These are phyloP conservation scores for Papiliotrema terrestris DNA, from an alignment of 1,284 basidiomycete genomes.

Conservation along the genomic window DNA sequence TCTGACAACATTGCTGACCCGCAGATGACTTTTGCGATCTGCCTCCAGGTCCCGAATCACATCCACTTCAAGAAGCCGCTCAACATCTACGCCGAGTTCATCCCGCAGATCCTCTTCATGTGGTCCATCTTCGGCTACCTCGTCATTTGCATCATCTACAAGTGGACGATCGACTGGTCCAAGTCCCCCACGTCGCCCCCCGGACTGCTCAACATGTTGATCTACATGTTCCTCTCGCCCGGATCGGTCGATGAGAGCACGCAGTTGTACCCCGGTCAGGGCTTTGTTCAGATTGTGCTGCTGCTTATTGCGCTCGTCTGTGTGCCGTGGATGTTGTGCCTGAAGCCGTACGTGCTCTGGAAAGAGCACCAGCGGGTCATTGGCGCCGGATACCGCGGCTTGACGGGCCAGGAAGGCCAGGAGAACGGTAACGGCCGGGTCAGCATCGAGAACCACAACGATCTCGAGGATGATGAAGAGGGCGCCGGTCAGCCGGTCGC, in stretches of 20 bases:
- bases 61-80: conserved; percentile 80
- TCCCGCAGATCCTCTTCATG: conserved; percentile 96
- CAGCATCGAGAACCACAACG: conserved; percentile 30
- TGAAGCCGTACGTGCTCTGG: conserved; percentile 91
- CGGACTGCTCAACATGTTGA: conserved; percentile 91
- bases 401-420: conserved; percentile 58
- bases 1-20: not conserved
- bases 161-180: conserved; percentile 93
- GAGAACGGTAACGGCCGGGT: conserved; percentile 48
- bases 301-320: conserved; percentile 79
- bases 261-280: conserved; percentile 84
- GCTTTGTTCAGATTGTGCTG: conserved; percentile 75
- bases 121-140: conserved; percentile 98
- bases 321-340: conserved; percentile 90
- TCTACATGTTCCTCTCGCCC: conserved; percentile 87
- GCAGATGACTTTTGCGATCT: conserved; percentile 97
- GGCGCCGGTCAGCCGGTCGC: conserved; percentile 70
- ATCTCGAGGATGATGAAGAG: conserved; percentile 77
- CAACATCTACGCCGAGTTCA: conserved; percentile 89
- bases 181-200: conserved; percentile 69
- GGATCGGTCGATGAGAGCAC: conserved; percentile 67
- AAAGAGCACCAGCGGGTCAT: conserved; percentile 85
- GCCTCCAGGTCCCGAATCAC: conserved; percentile 93
- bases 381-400: conserved; percentile 72
- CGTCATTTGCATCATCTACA: conserved; percentile 91